These are phyloP conservation scores for Teunomyces aglyptinius DNA, from an alignment of 805 yeast species.

Conservation along the genomic window DNA sequence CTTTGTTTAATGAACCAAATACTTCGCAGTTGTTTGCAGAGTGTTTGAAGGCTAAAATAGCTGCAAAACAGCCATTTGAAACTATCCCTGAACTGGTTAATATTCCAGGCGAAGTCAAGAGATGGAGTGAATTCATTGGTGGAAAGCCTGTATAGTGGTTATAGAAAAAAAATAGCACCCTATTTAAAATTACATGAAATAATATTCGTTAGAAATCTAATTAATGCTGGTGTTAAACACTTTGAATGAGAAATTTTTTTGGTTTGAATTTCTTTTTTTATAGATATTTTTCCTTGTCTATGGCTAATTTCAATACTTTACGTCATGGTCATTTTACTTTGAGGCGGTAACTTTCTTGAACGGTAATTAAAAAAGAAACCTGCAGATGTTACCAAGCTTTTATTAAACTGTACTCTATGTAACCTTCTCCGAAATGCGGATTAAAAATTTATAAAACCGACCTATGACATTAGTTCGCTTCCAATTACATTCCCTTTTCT, in stretches of 20 bases:
- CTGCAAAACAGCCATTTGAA: constrained; percentile 51
- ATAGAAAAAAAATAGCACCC: background rate
- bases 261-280: too few species aligned
- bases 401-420: background rate
- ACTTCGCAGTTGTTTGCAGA: constrained; percentile 85
- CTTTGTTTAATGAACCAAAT: constrained; percentile 94
- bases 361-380: too few species aligned
- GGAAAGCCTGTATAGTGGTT: constrained; percentile 72
- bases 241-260: too few species aligned
- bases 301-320: too few species aligned
- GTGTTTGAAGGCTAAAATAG: constrained; percentile 71
- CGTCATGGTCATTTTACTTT: background rate
- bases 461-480: background rate
- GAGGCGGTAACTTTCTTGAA: background rate
- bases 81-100: constrained; percentile 39
- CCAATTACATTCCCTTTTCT: background rate
- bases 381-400: background rate
- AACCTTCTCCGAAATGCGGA: constrained; percentile 1
- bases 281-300: too few species aligned
- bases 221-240: background rate
- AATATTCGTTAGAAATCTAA: background rate
- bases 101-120: constrained; percentile 81
- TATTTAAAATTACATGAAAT: background rate
- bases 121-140: constrained; percentile 97
- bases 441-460: background rate